Evolutionary conservation across 345 rosid genomes (phyloP), one percentile per base, ranked within the genome.

Genomic region (Combretum micranthum): DNA sequence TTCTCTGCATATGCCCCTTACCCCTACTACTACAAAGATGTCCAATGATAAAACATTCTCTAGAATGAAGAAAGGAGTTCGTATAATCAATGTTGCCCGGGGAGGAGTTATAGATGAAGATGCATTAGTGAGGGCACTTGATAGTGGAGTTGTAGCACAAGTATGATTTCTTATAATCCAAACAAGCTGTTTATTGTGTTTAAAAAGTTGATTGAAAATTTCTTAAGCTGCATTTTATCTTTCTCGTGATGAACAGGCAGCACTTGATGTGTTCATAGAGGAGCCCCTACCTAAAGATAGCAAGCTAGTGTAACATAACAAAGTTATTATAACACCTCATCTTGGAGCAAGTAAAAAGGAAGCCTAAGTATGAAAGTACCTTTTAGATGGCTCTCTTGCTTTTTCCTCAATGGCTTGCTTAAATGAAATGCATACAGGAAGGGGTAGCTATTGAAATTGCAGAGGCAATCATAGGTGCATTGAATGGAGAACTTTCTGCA

Each of bases 1-100:
- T 63, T 77, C 77, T 45, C 44, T 77, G 65, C 82, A 74, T 63
- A 77, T 77, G 82, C 82, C 78, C 15, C 74, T 74, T 23, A 74
- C 74, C 15, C 67, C 74, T 15, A 65, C 72, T 15, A 71, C 79
- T 18, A 62, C 67, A 10, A 77, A 74, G 57, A 55, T 77, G 55
- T 73, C 71, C 50, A 71, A 69, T 23, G 79, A 74, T 20, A 62
- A 63, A 12, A 17, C 72, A 47, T 77, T 77, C 55, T 67, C 55
- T 10, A 74, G 63, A 72, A 77, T 63, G 77, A 74, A 74, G 79
- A 67, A 68, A 56, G 82, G 79, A 18, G 70, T 74, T 44, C 56
- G 65, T 4, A 68, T 77, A 49, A 64, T 77, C 52, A 74, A 77
- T 64, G 82, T 77, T 63, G 77, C 82, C 20, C 76, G 67, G 14